Base-by-base conservation (phyloP, 1,284 basidiomycete species). In the Boletellus deceptivus region DNA sequence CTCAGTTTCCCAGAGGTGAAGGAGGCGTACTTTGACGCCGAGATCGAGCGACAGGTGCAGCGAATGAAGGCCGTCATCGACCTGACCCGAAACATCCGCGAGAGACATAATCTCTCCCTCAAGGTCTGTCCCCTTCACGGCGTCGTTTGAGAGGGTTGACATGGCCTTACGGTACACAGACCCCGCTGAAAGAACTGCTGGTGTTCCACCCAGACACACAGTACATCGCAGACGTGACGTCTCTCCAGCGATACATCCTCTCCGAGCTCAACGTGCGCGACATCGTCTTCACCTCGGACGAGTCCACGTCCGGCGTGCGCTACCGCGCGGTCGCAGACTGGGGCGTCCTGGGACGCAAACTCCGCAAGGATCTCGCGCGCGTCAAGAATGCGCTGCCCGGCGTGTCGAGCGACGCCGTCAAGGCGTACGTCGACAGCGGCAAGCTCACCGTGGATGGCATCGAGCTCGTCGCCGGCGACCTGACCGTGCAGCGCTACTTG, bases 241-340 rank as follows among this genome's bases (percentile, higher is more conserved):
- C 89, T 16, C 79, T 99, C 50, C 84, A 92, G 61, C 78, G 85
- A 48, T 99, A 99, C 75, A 87, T 99, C 62, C 79, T 88, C 63
- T 95, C 93, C 39, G 97, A 99, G 72, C 86, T 99, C 65, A 99
- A 99, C 73, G 85, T 99, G 49, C 91, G 92, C 46, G 87, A 93
- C 59, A 75, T 99, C 57, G 71, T 89, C 55, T 92, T 98, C 75
- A 94, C 88, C 43, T 89, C 88, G 4, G 91, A 98, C 69, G 97
- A 99, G 72, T 72, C 76, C 17, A 72, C 80, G 43, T 92, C 93
- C 37, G 94, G 95, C 33, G 91, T 98, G 60, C 85, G 85, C 60
- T 99, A 98, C 78, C 86, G 85, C 57, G 94, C 90, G 5, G 84
- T 86, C 24, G 97, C 97, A 14, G 97, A 99, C 74, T 99, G 94